Conservation (phyloP, 345 rosid genomes). For the Brassica rapa region DNA sequence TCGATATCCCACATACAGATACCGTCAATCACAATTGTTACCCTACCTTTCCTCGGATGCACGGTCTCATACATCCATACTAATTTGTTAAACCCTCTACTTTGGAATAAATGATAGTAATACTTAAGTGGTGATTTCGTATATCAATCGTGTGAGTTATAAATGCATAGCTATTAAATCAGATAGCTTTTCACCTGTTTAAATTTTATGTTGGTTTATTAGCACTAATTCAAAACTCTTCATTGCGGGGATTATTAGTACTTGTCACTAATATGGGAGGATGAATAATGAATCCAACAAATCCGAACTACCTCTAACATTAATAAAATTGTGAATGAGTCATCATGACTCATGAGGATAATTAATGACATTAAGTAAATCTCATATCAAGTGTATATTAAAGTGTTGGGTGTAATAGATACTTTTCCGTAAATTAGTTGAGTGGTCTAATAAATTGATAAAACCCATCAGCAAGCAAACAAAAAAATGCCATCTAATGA, state of each 20-base stretch:
- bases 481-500: constrained; percentile 33
- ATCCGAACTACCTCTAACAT: neutral
- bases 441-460: constrained; percentile 11
- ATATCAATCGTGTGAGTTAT: neutral
- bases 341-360: too few relatives aligned
- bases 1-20: constrained; percentile 17
- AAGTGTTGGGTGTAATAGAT: neutral
- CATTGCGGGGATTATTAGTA: neutral
- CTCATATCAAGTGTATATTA: neutral
- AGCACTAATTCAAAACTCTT: neutral
- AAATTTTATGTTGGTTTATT: neutral
- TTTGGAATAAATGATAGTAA: neutral
- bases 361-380: neutral
- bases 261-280: neutral
- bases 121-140: neutral
- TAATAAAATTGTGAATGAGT: constrained; percentile 5
- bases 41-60: neutral
- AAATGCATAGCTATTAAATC: neutral
- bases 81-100: neutral
- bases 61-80: neutral
- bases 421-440: neutral
- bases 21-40: neutral
- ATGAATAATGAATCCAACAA: constrained; percentile 3
- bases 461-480: constrained; percentile 18
- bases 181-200: neutral